phyloP scores from a whole-genome alignment of 1,139 yeast species.

The Candida dubliniensis region DNA sequence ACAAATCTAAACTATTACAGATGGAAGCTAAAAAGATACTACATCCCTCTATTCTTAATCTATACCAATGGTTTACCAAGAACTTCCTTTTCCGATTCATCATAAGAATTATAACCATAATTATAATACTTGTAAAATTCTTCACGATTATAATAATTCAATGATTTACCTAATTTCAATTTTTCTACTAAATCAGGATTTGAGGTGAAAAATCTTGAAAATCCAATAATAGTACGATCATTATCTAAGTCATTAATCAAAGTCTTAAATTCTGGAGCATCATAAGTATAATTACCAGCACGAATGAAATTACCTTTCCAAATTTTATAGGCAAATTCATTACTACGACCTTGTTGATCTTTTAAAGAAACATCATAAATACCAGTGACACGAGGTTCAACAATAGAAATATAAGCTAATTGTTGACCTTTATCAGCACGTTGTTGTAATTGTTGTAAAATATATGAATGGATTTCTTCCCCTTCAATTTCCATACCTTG shows the following conservation, averaged over 20 bases:
- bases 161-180: constrained; percentile 41
- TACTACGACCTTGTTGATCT: constrained; percentile 19
- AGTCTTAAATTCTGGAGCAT: constrained; percentile 22
- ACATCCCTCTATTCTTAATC: neutral
- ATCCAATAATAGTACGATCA: constrained; percentile 43
- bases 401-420: constrained; percentile 53
- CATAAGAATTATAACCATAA: constrained; percentile 29
- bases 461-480: constrained; percentile 34
- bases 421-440: constrained; percentile 38
- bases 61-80: constrained; percentile 14
- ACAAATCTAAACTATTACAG: no score
- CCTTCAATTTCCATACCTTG: constrained; percentile 41
- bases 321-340: constrained; percentile 38
- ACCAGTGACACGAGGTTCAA: constrained; percentile 42
- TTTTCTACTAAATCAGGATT: constrained; percentile 55
- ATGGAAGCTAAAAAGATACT: neutral
- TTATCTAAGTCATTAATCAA: constrained; percentile 28
- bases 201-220: constrained; percentile 48
- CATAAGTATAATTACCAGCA: constrained; percentile 44
- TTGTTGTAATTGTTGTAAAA: constrained; percentile 35
- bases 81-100: constrained; percentile 17
- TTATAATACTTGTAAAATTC: constrained; percentile 23
- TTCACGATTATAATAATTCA: constrained; percentile 32
- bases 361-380: constrained; percentile 13
- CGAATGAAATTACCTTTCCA: constrained; percentile 52